Percentiles rank a stretch among this genome's conserved stretches.
Conservation (phyloP, 345 rosid genomes). For the Citrus sinensis region DVS_A1.0 CM039165.1:36543501-36544000, state of each 20-base stretch:
- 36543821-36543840: conserved; percentile 52
- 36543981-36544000: not conserved
- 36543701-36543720: not conserved
- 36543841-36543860: conserved; percentile 93
- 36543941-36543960: conserved; percentile 86
- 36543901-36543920: conserved; percentile 89
- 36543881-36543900: conserved; percentile 77
- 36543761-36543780: not conserved
- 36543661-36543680: not conserved
- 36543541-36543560: conserved; percentile 88
- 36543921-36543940: conserved; percentile 97
- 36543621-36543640: conserved; percentile 30
- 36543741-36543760: not conserved
- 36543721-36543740: not conserved
- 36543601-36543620: conserved; percentile 78
- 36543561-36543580: conserved; percentile 64
- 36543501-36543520: conserved; percentile 77
- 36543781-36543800: not conserved
- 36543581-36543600: conserved; percentile 71
- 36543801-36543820: not conserved
- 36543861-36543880: conserved; percentile 80
- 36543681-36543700: not conserved
- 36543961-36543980: conserved; percentile 24
- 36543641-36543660: not conserved
- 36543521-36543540: conserved; percentile 90